Evolutionary conservation across 306 rosid species (phyloP), one percentile per base, ranked within the genome.

Genomic region (Gastrolobium villosum): DNA sequence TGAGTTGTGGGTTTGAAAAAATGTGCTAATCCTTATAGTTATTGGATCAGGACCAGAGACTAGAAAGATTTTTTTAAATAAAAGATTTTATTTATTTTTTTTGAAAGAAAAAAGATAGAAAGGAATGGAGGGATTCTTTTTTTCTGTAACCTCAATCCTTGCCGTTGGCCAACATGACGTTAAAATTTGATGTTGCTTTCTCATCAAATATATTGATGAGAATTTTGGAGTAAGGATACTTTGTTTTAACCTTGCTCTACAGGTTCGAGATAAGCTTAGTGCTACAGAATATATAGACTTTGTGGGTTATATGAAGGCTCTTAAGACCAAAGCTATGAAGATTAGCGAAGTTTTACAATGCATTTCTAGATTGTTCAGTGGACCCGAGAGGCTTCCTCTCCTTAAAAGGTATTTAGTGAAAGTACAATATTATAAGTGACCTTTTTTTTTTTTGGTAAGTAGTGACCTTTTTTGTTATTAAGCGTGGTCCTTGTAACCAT

Each of bases 201-300:
- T 28, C 62, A 15, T 56, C 30, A 30, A 48, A 34, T 72, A 74
- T 70, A 62, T 32, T 4, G 55, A 59, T 69, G 72, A 59, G 60
- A 66, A 61, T 64, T 65, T 77, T 73, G 40, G 60, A 14, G 35
- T 79, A 20, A 36, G 60, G 65, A 46, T 77, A 50, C 67, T 66
- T 69, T 63, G 76, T 83, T 74, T 45, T 44, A 63, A 56, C 43
- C 65, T 56, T 79, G 74, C 53, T 63, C 68, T 82, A 10, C 89
- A 94, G 98, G 98, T 92, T 60, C 85, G 84, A 72, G 97, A 87
- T 78, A 90, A 89, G 81, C 97, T 92, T 50, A 87, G 87, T 85
- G 68, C 87, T 45, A 65, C 86, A 6, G 97, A 94, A 78, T 94
- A 94, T 81, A 76, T 73, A 71, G 92, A 89, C 73, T 94, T 92